Evolutionary conservation across 2,329 filamentous ascomycete species (phyloP).

Genomic region (Blumeria hordei): DNA sequence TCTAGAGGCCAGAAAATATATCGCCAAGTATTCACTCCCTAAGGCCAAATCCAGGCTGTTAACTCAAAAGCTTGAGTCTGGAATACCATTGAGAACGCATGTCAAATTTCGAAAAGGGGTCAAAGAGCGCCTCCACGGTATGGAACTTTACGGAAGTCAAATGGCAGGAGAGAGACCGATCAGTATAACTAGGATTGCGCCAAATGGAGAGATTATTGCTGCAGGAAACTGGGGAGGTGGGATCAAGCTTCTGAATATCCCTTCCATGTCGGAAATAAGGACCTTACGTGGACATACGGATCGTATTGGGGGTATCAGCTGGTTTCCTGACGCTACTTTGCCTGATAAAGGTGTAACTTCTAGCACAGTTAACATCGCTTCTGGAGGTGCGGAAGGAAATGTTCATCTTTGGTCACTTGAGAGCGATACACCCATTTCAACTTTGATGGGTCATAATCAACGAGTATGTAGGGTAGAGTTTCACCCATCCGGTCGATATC

Average conservation of each 20-base stretch:
- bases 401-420: slow-evolving; percentile 78
- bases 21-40: slow-evolving; percentile 66
- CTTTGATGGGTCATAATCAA: slow-evolving; percentile 59
- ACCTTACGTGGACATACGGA: slow-evolving; percentile 66
- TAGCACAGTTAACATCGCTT: slow-evolving; percentile 61
- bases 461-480: slow-evolving; percentile 85
- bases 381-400: slow-evolving; percentile 68
- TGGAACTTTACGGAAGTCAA: slow-evolving; percentile 84
- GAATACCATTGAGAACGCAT: slow-evolving; percentile 68
- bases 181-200: slow-evolving; percentile 77
- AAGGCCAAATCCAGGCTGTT: slow-evolving; percentile 53
- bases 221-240: slow-evolving; percentile 85
- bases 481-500: slow-evolving; percentile 70
- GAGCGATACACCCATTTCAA: slow-evolving; percentile 64
- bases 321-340: slow-evolving; percentile 65
- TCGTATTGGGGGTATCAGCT: slow-evolving; percentile 72
- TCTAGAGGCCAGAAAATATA: slow-evolving; percentile 49
- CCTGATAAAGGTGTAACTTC: slow-evolving; percentile 45
- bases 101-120: slow-evolving; percentile 78
- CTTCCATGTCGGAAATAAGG: slow-evolving; percentile 53
- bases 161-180: slow-evolving; percentile 77
- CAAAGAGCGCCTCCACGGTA: slow-evolving; percentile 58
- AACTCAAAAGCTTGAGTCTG: slow-evolving; percentile 57
- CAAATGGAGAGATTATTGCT: slow-evolving; percentile 59
- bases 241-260: slow-evolving; percentile 66